These are phyloP conservation scores for Solanum okadae DNA, from an alignment of 257 asterid species.

Conservation along the genomic window DNA sequence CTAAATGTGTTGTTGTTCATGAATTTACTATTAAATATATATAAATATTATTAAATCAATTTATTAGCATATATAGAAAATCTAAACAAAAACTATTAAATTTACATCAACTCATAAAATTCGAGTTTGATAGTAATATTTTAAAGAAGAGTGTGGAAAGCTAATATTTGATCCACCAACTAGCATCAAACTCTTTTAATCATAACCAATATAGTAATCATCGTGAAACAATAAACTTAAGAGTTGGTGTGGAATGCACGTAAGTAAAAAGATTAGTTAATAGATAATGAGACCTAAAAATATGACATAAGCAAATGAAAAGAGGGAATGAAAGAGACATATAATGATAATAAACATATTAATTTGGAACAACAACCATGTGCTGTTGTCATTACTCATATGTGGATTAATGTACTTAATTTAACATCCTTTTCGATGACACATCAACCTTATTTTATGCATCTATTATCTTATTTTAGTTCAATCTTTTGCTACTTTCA, in stretches of 20 bases:
- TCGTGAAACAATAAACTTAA: not conserved
- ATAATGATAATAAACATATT: not conserved
- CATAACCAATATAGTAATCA: not conserved
- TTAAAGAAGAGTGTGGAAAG: not conserved
- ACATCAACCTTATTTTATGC: not conserved
- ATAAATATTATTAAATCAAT: not conserved
- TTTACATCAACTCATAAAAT: not conserved
- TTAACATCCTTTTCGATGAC: not conserved
- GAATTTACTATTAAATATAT: not conserved
- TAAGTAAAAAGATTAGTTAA: not conserved
- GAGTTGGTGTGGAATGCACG: slow-evolving; percentile 4
- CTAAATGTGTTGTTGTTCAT: not conserved
- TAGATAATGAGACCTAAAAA: not conserved
- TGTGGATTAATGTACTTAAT: not conserved
- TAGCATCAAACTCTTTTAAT: not conserved
- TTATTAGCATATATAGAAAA: not conserved
- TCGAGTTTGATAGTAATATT: not conserved
- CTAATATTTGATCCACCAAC: not conserved
- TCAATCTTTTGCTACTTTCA: not conserved
- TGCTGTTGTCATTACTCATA: not conserved
- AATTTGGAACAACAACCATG: not conserved
- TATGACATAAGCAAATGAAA: not conserved
- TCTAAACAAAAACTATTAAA: not conserved
- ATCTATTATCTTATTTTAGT: not conserved
- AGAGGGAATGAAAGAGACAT: not conserved